Base-by-base conservation (phyloP, 805 yeast species). In the Kodamaea restingae region DNA sequence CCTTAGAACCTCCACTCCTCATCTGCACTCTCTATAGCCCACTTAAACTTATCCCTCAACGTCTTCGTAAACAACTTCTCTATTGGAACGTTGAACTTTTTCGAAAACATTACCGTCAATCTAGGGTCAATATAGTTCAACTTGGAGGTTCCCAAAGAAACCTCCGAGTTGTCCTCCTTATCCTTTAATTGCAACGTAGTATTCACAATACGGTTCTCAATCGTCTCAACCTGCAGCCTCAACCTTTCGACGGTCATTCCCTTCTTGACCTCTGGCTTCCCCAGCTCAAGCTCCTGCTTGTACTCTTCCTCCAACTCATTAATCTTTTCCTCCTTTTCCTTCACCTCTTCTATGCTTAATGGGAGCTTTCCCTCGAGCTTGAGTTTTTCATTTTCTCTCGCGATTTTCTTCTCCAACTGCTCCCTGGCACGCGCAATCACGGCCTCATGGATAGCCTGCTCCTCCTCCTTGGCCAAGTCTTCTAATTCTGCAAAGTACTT, bases 121-220 rank as follows among this genome's bases (percentile, higher is more conserved):
- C 98, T 73, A 18, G 98, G 98, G 61, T 91, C 98, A 44, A 91
- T 91, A 69, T 91, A 91, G 61, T 91, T 91, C 73, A 86, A 79
- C 67, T 91, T 91, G 18, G 95, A 86, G 0, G 98, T 91, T 34
- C 95, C 88, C 48, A 91, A 68, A 0, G 97, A 90, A 18, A 91
- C 97, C 48, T 86, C 86, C 0, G 96, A 86, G 58, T 90, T 90
- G 56, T 88, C 97, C 58, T 91, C 95, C 60, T 86, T 88, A 58
- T 90, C 97, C 60, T 88, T 83, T 57, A 88, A 71, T 57, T 85
- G 95, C 44, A 88, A 67, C 7, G 76, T 65, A 2, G 86, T 80
- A 43, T 77, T 83, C 36, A 70, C 58, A 32, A 88, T 83, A 49
- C 96, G 72, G 42, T 75, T 76, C 36, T 85, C 91, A 6, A 86